Evolutionary conservation across 768 basidiomycete species (phyloP).

Genomic region (Fomitopsis serialis): DNA sequence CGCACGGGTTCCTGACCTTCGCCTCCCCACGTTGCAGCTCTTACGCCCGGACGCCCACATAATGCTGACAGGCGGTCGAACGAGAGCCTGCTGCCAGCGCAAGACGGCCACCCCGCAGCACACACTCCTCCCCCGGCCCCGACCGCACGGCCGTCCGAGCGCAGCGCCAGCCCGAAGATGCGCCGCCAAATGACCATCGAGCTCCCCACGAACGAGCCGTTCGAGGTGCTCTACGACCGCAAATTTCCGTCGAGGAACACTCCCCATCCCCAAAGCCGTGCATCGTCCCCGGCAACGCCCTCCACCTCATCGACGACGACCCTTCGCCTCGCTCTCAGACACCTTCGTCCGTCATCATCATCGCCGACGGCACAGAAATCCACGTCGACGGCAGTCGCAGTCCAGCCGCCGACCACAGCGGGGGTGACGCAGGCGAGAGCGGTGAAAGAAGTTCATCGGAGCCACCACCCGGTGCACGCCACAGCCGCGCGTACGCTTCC

Average conservation of each 20-base stretch:
- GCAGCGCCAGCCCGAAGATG: not conserved
- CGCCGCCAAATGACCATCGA: constrained; percentile 13
- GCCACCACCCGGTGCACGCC: constrained; percentile 5
- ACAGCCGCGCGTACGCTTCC: constrained; percentile 51
- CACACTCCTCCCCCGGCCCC: not conserved
- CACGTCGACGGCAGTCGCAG: not conserved
- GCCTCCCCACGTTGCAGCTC: constrained; percentile 3
- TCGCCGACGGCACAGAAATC: constrained; percentile 4
- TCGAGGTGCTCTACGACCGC: constrained; percentile 17
- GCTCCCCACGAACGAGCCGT: constrained; percentile 7
- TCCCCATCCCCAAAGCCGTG: constrained; percentile 24
- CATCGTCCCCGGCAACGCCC: constrained; percentile 29
- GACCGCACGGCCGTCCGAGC: not conserved
- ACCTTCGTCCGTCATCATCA: constrained; percentile 19
- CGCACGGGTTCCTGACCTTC: not conserved
- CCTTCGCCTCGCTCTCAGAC: constrained; percentile 20
- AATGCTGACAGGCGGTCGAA: not conserved
- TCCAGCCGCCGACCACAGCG: constrained; percentile 5
- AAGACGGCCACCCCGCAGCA: not conserved
- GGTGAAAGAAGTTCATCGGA: constrained; percentile 8
- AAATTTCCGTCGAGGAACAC: constrained; percentile 19
- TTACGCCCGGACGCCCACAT: not conserved
- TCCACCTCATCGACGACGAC: constrained; percentile 29
- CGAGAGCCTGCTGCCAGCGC: not conserved
- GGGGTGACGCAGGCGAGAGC: constrained; percentile 1